Conservation (phyloP, 2,329 filamentous ascomycete species). For the Tolypocladium tropicale region DNA sequence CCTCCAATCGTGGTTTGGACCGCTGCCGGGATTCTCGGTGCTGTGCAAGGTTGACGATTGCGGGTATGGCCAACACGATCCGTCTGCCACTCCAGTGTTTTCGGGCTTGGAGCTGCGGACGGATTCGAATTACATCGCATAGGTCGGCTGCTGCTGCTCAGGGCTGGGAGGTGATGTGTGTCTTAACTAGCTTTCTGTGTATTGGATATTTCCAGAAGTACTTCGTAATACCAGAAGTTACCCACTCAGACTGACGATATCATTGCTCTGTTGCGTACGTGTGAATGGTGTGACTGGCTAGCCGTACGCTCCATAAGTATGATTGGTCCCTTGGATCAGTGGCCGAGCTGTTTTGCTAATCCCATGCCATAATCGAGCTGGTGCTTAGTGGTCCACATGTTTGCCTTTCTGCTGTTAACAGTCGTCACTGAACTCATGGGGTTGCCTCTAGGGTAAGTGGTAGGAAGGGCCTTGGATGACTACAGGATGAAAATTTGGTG, state of each 20-base stretch:
- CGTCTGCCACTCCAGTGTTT: background rate
- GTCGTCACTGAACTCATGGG: too few species aligned
- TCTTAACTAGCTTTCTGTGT: conserved; percentile 55
- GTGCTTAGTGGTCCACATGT: too few species aligned
- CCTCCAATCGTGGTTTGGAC: conserved; percentile 53
- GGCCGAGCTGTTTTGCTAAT: too few species aligned
- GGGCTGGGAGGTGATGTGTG: conserved; percentile 20
- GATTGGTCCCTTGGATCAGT: too few species aligned
- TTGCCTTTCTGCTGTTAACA: too few species aligned
- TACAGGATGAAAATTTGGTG: too few species aligned
- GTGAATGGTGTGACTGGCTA: background rate
- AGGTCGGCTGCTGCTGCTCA: conserved; percentile 5
- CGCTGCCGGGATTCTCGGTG: conserved; percentile 9
- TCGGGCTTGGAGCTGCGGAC: background rate
- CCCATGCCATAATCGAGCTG: too few species aligned
- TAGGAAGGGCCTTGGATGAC: too few species aligned
- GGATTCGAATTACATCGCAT: conserved; percentile 2
- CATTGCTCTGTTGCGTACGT: too few species aligned
- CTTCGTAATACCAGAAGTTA: conserved; percentile 54
- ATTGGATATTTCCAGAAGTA: conserved; percentile 38
- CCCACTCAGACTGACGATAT: conserved; percentile 37
- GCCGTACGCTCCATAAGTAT: too few species aligned
- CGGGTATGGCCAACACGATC: background rate
- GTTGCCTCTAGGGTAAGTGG: too few species aligned
- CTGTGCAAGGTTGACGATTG: background rate